phyloP scores from a whole-genome alignment of 2,329 filamentous ascomycete genomes.

The Neonectria hederae region DNA sequence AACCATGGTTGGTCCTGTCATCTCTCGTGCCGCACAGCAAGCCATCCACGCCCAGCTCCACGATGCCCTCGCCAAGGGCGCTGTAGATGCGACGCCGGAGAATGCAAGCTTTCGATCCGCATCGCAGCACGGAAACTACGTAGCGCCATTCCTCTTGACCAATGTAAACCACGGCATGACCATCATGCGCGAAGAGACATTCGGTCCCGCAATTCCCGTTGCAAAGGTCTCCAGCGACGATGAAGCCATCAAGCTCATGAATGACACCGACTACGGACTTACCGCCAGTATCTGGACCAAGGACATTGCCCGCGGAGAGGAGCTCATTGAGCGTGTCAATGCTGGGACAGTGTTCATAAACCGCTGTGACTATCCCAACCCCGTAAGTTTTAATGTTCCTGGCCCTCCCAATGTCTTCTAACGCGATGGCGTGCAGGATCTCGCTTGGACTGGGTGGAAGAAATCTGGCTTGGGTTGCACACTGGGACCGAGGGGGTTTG shows the following conservation, averaged over 20 bases:
- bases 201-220: slow-evolving; percentile 91
- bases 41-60: slow-evolving; percentile 80
- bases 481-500: slow-evolving; percentile 86
- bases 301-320: slow-evolving; percentile 76
- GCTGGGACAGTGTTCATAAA: slow-evolving; percentile 96
- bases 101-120: slow-evolving; percentile 78
- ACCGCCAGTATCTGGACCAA: slow-evolving; percentile 96
- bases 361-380: slow-evolving; percentile 84
- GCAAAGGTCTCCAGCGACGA: slow-evolving; percentile 84
- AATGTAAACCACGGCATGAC: slow-evolving; percentile 82
- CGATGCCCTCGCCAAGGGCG: slow-evolving; percentile 83
- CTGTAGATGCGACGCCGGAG: slow-evolving; percentile 81
- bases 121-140: slow-evolving; percentile 81
- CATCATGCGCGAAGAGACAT: slow-evolving; percentile 93
- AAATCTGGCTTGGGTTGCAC: slow-evolving; percentile 92
- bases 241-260: slow-evolving; percentile 86
- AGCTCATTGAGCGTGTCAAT: slow-evolving; percentile 81
- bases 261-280: slow-evolving; percentile 90
- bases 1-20: slow-evolving; percentile 86
- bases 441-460: slow-evolving; percentile 96
- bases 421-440: slow-evolving; percentile 63
- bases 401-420: slow-evolving; percentile 1
- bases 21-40: slow-evolving; percentile 80
- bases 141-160: slow-evolving; percentile 82
- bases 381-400: slow-evolving; percentile 65